Evolutionary conservation across 2,329 filamentous ascomycete genomes (phyloP), one percentile per base, ranked within the genome.

Genomic region (Didymella keratinophila): DNA sequence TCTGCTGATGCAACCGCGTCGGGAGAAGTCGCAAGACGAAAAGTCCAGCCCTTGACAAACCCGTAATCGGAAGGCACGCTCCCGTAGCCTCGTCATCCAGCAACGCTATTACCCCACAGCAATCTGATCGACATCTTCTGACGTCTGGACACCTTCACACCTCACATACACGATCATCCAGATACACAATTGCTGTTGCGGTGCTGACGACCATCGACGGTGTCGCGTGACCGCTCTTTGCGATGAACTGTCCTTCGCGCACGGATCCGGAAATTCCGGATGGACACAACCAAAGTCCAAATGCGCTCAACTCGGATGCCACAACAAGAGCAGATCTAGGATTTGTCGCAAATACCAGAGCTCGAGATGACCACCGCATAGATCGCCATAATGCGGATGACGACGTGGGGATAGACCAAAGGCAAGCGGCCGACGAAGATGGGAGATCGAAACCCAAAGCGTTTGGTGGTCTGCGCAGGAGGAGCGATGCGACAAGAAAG

Each of bases 171-270:
- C n/a, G 25, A 23, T 46, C 37, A 27, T 14, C 4, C 25, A 8
- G 5, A 36, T 34, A 36, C 21, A 42, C 47, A 18, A 12, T 42
- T 5, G 23, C 16, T 30, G 21, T 37, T 10, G 43, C 48, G 8
- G 41, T 43, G 28, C 39, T 39, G 25, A 34, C 10, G 2, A 25
- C 14, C 21, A 37, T 32, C 18, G 18, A 36, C 34, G 34, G n/a
- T 27, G 47, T 47, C 25, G 30, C 27, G 52, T 32, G 52, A 27
- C 27, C 34, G 23, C 25, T 50, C 45, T 21, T 32, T 32, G 55
- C 50, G 57, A 89, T 89, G 87, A 89, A 89, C 69, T 88, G 86
- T 71, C 86, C 87, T 56, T 88, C 86, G 6, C 80, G 85, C 64
- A 85, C 81, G 30, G 86, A 89, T 60, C 77, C 78, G 11, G 78